phyloP scores from a whole-genome alignment of 192 early-diverging fungal genomes.

The Haplosporangium gracile region DNA sequence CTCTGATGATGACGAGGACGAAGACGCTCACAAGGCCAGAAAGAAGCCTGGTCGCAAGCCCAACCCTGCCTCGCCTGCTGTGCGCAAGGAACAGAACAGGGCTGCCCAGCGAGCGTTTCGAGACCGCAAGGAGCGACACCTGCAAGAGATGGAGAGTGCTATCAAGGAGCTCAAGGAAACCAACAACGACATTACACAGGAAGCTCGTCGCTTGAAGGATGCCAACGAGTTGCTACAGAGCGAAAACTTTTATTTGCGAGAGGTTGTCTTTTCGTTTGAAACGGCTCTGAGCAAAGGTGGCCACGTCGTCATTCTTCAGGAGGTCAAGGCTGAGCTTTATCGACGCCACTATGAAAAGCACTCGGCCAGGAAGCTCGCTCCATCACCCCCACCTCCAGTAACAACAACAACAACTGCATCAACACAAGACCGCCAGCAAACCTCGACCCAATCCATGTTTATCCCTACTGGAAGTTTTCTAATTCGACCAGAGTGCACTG shows the following conservation, averaged over 20 bases:
- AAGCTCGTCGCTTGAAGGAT: constrained; percentile 36
- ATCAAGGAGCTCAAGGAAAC: constrained; percentile 74
- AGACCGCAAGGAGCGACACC: constrained; percentile 84
- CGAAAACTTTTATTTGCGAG: constrained; percentile 62
- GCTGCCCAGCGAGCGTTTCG: constrained; percentile 92
- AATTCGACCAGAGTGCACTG: background rate
- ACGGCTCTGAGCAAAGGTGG: constrained; percentile 39
- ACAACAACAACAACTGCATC: background rate
- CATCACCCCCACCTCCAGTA: background rate
- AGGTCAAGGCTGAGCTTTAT: constrained; percentile 52
- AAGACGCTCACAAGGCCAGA: constrained; percentile 41
- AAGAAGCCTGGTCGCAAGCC: constrained; percentile 71
- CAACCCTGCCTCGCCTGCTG: constrained; percentile 68
- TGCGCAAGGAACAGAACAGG: constrained; percentile 84
- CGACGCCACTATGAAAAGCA: constrained; percentile 53
- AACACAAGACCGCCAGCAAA: background rate
- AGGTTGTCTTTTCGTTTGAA: constrained; percentile 62
- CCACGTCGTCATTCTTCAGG: constrained; percentile 32
- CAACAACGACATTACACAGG: constrained; percentile 58
- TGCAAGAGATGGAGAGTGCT: constrained; percentile 78
- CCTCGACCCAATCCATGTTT: constrained; percentile 14
- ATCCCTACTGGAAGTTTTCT: constrained; percentile 2
- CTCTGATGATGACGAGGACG: constrained; percentile 24
- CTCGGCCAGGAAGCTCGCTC: constrained; percentile 10
- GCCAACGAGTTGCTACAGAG: constrained; percentile 50